phyloP scores from a whole-genome alignment of 139 green algal genomes.

The Micractinium sp. region DNA sequence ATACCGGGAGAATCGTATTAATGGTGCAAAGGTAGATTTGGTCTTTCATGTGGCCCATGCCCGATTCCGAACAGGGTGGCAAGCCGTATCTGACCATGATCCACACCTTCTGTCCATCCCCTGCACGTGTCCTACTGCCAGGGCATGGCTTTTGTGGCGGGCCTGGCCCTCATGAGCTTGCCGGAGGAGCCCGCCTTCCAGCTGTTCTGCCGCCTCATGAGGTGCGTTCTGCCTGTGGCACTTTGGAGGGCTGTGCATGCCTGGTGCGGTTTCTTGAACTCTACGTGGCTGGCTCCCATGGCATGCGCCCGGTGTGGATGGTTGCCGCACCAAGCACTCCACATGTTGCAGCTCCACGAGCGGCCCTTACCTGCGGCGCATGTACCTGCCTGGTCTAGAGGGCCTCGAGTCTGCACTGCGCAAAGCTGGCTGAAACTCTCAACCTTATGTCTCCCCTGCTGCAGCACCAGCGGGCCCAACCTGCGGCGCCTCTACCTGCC shows the following conservation, averaged over 20 bases:
- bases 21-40: no score
- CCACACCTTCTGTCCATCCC: background rate
- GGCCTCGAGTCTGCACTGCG: no score
- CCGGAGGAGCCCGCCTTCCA: slow-evolving; percentile 91
- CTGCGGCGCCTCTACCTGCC: slow-evolving; percentile 87
- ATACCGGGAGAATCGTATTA: no score
- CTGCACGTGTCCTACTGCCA: slow-evolving; percentile 86
- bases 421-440: no score
- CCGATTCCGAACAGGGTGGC: background rate
- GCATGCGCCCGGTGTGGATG: no score
- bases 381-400: background rate
- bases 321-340: no score
- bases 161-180: slow-evolving; percentile 93
- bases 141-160: slow-evolving; percentile 93
- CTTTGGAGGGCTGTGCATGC: no score
- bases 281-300: no score
- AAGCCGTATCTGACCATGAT: background rate
- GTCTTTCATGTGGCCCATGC: background rate
- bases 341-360: no score
- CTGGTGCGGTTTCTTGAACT: no score
- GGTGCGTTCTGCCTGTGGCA: background rate
- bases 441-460: background rate
- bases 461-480: slow-evolving; percentile 58
- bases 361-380: no score
- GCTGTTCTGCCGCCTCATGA: slow-evolving; percentile 65